A percentile compares a stretch with the other conserved stretches of the same genome.
phyloP scores from a whole-genome alignment of 2,329 filamentous ascomycete genomes.

The Sclerotinia spermophila region DNA sequence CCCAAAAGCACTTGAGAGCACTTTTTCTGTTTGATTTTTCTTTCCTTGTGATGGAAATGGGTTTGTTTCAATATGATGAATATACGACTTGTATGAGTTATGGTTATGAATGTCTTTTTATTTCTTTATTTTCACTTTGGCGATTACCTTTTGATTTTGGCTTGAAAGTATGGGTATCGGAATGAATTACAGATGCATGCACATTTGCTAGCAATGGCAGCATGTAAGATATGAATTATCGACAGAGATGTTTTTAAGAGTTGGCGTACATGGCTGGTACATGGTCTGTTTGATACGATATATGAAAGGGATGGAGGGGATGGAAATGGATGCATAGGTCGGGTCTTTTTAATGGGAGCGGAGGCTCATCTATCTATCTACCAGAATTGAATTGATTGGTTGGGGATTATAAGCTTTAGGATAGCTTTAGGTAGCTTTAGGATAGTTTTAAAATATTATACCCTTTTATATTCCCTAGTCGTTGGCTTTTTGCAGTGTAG shows the following conservation, averaged over 20 bases:
- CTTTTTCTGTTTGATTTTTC: constrained; percentile 2
- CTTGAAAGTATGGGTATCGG: background rate
- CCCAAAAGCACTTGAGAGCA: constrained; percentile 27
- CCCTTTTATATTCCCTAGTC: constrained; percentile 7
- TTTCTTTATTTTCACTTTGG: constrained; percentile 17
- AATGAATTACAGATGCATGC: constrained; percentile 8
- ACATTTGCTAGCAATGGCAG: constrained; percentile 16
- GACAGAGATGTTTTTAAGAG: constrained; percentile 2
- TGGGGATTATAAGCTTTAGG: background rate
- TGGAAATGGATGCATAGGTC: background rate
- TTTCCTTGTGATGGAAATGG: constrained; percentile 16
- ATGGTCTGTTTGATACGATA: constrained; percentile 3
- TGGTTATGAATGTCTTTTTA: constrained; percentile 31
- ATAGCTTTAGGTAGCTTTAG: constrained; percentile 3
- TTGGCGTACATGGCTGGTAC: constrained; percentile 16
- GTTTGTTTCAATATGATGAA: constrained; percentile 32
- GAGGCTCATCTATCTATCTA: background rate
- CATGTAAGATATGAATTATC: constrained; percentile 17
- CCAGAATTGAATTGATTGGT: background rate
- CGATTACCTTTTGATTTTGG: background rate
- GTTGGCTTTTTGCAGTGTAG: background rate
- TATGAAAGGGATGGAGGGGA: background rate
- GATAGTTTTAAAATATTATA: constrained; percentile 11
- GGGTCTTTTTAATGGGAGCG: background rate
- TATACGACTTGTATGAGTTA: constrained; percentile 36